Evolutionary conservation across 75 land plant species (phyloP), one percentile per base, ranked within the genome.

Genomic region (Pseudotsuga menziesii): DNA sequence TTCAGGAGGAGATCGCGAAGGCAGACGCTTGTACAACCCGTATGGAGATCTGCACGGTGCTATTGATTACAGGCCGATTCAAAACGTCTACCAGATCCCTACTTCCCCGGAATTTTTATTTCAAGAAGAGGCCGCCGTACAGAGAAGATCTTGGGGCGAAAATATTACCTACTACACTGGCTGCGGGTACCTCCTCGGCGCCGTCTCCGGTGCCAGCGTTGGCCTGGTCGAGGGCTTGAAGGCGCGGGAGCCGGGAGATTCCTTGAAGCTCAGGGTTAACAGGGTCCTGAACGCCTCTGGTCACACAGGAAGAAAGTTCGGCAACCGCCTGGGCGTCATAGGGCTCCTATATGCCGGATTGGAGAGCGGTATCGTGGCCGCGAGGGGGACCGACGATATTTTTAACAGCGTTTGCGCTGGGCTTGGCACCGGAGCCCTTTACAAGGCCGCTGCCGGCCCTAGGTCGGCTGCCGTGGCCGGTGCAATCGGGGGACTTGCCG

Each of bases 381-480:
- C 48, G 55, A 82, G 96, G 25, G 96, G 83, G 0, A 77, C 79
- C 3, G 94, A 92, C 70, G 98, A 95, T 80, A 22, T 83, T 56
- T 44, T 89, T 25, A 95, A 91, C 41, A 90, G 83, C 58, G 85
- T 93, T 9, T 54, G 77, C 13, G 96, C 98, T 0, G 98, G 98
- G 73, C 81, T 95, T 55, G 93, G 93, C 16, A 95, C 98, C 4
- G 98, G 96, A 2, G 90, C 89, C 1, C 75, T 93, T 39, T 95
- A 80, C 63, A 84, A 79, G 85, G 96, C 93, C 5, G 93, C 96
- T 13, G 83, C 90, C 7, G 98, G 98, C 3, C 83, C 88, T 0
- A 71, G 98, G 55, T 88, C 93, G 1, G 98, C 98, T 2, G 98
- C 91, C 27, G 83, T 95, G 15, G 96, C 98, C 1, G 98, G 96